These are phyloP conservation scores for Salix suchowensis DNA, from an alignment of 345 rosid genomes.

Conservation along the genomic window DNA sequence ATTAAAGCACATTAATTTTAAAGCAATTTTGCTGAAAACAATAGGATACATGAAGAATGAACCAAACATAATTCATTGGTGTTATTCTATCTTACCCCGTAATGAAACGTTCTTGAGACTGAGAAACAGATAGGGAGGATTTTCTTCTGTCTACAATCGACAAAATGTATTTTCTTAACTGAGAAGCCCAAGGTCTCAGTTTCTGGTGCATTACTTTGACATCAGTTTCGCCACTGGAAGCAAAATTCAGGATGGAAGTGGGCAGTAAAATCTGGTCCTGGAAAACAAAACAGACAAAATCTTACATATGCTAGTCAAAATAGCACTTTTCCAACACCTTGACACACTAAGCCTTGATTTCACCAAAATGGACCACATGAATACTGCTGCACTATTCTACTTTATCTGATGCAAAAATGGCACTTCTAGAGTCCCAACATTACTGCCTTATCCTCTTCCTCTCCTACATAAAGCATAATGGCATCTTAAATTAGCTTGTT, in stretches of 20 bases:
- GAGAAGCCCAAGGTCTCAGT: constrained; percentile 52
- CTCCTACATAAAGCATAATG: too few relatives aligned
- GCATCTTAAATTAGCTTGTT: too few relatives aligned
- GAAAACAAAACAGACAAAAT: constrained; percentile 25
- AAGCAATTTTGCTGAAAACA: not conserved
- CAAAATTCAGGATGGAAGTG: constrained; percentile 43
- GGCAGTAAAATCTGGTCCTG: constrained; percentile 46
- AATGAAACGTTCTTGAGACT: constrained; percentile 34
- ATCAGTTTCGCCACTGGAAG: constrained; percentile 36
- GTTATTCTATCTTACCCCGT: constrained; percentile 27
- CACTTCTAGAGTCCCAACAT: not conserved
- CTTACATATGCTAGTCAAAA: not conserved
- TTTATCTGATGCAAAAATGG: not conserved
- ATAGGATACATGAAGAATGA: not conserved
- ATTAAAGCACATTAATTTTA: not conserved
- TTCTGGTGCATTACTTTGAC: constrained; percentile 31
- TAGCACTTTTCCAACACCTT: not conserved
- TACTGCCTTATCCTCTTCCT: not conserved
- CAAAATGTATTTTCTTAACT: constrained; percentile 53
- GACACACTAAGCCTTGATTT: too few relatives aligned
- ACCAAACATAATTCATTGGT: not conserved
- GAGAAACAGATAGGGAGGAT: constrained; percentile 34
- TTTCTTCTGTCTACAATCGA: constrained; percentile 49
- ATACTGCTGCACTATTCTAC: not conserved
- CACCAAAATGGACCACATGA: not conserved